phyloP scores from a whole-genome alignment of 1,139 yeast genomes.

The Candida smagusa region DNA sequence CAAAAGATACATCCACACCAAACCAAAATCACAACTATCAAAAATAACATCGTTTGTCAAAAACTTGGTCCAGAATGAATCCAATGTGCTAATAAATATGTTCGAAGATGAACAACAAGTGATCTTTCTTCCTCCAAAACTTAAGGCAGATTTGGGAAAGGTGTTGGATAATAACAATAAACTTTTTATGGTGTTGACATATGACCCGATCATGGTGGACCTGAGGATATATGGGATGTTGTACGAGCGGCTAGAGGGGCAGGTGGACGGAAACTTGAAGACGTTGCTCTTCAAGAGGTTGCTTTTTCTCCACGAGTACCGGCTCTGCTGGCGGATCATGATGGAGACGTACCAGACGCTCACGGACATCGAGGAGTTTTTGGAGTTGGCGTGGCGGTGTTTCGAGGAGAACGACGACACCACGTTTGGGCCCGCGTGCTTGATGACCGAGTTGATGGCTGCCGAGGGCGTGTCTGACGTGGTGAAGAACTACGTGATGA shows the following conservation, averaged over 20 bases:
- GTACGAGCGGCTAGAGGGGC: constrained; percentile 15
- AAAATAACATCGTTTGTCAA: not conserved
- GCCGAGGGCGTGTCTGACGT: constrained; percentile 13
- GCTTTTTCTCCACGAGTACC: constrained; percentile 29
- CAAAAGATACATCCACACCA: not conserved
- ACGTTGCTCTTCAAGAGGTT: constrained; percentile 25
- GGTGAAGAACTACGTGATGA: constrained; percentile 19
- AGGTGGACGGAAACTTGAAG: constrained; percentile 20
- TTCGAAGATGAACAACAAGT: constrained; percentile 1
- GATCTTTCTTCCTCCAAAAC: constrained; percentile 12
- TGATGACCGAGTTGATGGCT: constrained; percentile 15
- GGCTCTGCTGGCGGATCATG: constrained; percentile 29
- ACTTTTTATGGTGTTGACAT: constrained; percentile 27
- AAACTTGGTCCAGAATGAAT: constrained; percentile 10
- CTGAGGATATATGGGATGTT: constrained; percentile 26
- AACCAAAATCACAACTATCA: not conserved
- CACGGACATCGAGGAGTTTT: constrained; percentile 36
- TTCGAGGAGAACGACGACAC: constrained; percentile 18
- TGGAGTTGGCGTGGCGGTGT: constrained; percentile 23
- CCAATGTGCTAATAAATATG: constrained; percentile 1
- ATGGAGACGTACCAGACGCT: constrained; percentile 26
- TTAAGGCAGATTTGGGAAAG: constrained; percentile 15
- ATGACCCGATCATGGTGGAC: constrained; percentile 32
- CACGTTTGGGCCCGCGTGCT: constrained; percentile 23
- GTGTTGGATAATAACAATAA: constrained; percentile 30